These are phyloP conservation scores for Cadophora luteo-olivacea DNA, from an alignment of 2,329 filamentous ascomycete genomes.

Conservation along the genomic window DNA sequence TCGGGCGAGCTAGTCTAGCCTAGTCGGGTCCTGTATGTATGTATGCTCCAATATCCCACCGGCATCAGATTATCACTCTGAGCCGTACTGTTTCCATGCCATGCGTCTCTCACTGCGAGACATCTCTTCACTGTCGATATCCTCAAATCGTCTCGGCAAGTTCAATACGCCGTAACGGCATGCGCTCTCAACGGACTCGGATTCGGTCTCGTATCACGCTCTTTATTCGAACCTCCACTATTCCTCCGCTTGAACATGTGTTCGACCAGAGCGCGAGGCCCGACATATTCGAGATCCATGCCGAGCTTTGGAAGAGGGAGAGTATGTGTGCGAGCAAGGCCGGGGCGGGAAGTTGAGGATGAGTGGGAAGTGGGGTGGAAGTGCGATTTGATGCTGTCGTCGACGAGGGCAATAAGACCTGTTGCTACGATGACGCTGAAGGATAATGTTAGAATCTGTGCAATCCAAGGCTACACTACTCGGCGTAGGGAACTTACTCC, in stretches of 20 bases:
- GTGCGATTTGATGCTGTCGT: constrained; percentile 80
- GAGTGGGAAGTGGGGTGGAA: constrained; percentile 35
- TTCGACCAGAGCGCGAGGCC: constrained; percentile 66
- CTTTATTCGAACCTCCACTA: constrained; percentile 36
- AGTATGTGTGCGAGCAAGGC: constrained; percentile 57
- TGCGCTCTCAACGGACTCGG: constrained; percentile 35
- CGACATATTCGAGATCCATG: constrained; percentile 64
- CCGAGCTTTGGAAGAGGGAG: constrained; percentile 59
- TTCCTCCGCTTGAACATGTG: constrained; percentile 64
- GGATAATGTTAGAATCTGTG: constrained; percentile 13
- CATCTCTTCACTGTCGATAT: constrained; percentile 22
- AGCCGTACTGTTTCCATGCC: constrained; percentile 5
- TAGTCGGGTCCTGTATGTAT: not conserved
- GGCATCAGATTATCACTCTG: not conserved
- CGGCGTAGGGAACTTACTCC: constrained; percentile 87
- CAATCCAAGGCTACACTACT: no score
- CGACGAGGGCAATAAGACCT: constrained; percentile 86
- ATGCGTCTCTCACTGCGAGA: constrained; percentile 5
- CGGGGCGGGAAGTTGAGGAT: constrained; percentile 42
- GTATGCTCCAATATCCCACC: not conserved
- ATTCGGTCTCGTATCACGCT: constrained; percentile 28
- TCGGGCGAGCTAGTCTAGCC: no score
- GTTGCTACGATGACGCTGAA: constrained; percentile 84
- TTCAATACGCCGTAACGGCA: constrained; percentile 23
- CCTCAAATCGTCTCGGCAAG: not conserved